Evolutionary conservation across 2,329 filamentous ascomycete species (phyloP), one percentile per base, ranked within the genome.

Genomic region (Fusarium mangiferae): DNA sequence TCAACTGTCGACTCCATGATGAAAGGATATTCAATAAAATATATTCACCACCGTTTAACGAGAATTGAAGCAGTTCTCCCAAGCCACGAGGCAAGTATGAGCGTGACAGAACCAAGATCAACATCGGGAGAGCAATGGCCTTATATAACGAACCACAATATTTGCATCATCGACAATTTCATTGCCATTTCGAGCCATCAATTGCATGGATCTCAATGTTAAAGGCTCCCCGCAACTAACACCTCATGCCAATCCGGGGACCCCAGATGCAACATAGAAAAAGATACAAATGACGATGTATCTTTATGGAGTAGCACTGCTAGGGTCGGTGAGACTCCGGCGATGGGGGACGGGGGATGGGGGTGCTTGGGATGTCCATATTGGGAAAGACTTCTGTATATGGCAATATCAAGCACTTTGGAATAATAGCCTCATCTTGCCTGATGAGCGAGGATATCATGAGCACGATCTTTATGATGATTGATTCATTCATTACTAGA

Each of bases 221-320:
- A 42, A 20, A 20, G 42, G n/a, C 46, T 59, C 60, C 42, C 60
- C 35, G 42, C 42, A 63, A 58, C 51, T 24, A 39, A 62, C 22
- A 55, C 6, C 36, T 56, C 30, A 41, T 70, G 66, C 46, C 60
- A 69, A 75, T 76, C 74, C 62, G 74, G 73, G 73, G 74, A 73
- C 74, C 73, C 74, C 74, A 76, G 74, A 76, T 66, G 26, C 64
- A 41, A 63, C 54, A 65, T 20, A 46, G 20, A 42, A 48, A 44
- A 48, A 42, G 41, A 36, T 48, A 60, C 41, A 55, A 55, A 3
- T 30, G 17, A 24, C 13, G 36, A 56, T 56, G 42, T 36, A 51
- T 26, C 33, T 22, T 28, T 49, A 39, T 59, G 20, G 56, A 59
- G 56, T 51, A 39, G 44, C 35, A 57, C 52, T 36, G 22, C 28